Base-by-base conservation (phyloP, 805 yeast genomes). In the Pichia cephalocereana region DNA sequence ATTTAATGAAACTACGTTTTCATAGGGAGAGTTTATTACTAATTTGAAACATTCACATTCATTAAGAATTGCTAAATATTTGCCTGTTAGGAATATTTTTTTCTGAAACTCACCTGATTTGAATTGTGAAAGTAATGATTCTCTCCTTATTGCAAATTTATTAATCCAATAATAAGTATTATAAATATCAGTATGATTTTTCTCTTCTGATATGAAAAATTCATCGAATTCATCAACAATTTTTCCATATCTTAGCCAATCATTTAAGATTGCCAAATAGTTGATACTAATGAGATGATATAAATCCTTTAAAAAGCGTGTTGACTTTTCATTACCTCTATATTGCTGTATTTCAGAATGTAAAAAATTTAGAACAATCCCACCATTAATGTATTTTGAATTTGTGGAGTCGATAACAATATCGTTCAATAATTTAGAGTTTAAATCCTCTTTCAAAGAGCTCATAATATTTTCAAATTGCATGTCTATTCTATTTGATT, bases 171-270 rank as follows among this genome's bases (percentile, higher is more conserved):
- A 76, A 44, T 79, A 74, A 52, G 83, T 87, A 52, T 76, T 57
- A 26, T 54, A 48, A 9, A 15, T 1, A 8, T 42, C 18, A 2
- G 40, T 41, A 17, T 49, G 44, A 5, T 44, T 30, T 2, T 32
- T 42, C 4, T 57, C 45, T 55, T 74, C 68, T 30, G 76, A 72
- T n/a, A 93, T 77, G 59, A 89, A 66, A 61, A 93, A 93, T 62
- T 91, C 99, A 38, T 82, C 79, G 59, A 79, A 80, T 0, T 86
- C 87, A 56, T 93, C 99, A 52, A 77, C 74, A 10, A 93, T 70
- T 7, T 70, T 68, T 0, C 99, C 99, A 44, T 72, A 67, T 6
- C 74, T 71, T 17, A 91, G 70, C 99, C 99, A 93, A n/a, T 68
- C 61, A 55, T 84, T 81, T 10, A 93, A 68, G 80, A 85, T 83